Evolutionary conservation across 345 rosid species (phyloP).

Genomic region (Psidium guajava): DNA sequence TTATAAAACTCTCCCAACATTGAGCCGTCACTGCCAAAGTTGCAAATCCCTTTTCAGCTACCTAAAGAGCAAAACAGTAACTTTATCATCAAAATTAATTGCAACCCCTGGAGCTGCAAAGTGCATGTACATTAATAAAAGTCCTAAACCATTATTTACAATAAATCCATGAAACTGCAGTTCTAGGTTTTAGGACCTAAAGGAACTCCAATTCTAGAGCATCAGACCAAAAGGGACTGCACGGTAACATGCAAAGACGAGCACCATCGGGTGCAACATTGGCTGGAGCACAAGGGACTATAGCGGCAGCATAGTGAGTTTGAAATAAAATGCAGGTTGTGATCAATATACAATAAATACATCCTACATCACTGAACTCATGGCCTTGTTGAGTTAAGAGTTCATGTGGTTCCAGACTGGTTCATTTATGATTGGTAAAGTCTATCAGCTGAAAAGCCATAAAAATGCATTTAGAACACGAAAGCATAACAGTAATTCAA

Average conservation of each 20-base stretch:
- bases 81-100: background rate
- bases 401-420: background rate
- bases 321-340: background rate
- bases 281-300: background rate
- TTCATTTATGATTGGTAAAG: background rate
- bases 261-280: background rate
- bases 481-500: background rate
- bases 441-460: background rate
- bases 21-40: constrained; percentile 55
- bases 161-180: background rate
- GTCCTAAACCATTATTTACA: background rate
- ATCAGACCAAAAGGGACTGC: background rate
- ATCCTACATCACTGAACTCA: background rate
- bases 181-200: background rate
- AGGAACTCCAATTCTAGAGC: background rate
- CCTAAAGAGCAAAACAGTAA: constrained; percentile 20
- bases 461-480: background rate
- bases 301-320: background rate
- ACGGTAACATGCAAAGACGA: background rate
- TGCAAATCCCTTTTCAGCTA: constrained; percentile 58
- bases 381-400: background rate
- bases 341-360: background rate
- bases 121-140: background rate
- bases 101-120: background rate
- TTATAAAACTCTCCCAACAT: constrained; percentile 52